Evolutionary conservation across 2,329 filamentous ascomycete genomes (phyloP).

Genomic region (Cylindrodendrum hubeiense): DNA sequence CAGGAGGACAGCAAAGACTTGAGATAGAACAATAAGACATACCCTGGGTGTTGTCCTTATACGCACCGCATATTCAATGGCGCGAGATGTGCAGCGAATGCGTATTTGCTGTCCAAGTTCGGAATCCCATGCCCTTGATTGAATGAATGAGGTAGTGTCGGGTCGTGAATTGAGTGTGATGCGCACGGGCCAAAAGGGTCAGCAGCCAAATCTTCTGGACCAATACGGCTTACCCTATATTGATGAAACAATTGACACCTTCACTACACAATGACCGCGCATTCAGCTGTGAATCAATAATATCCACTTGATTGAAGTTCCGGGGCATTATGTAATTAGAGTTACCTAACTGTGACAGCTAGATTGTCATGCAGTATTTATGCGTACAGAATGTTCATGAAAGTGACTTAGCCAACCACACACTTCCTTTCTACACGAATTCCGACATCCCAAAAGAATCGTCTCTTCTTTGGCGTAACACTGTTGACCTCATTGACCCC

Average conservation of each 20-base stretch:
- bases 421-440: too few relatives aligned
- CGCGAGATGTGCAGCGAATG: not conserved
- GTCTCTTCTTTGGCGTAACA: slow-evolving; percentile 33
- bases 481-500: slow-evolving; percentile 22
- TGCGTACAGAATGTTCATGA: too few relatives aligned
- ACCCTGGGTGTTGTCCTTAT: not conserved
- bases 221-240: too few relatives aligned
- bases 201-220: not conserved
- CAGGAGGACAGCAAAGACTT: not conserved
- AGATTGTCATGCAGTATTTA: not conserved
- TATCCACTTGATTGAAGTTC: too few relatives aligned
- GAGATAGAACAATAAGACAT: not conserved
- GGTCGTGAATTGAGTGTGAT: not conserved
- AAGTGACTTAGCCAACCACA: too few relatives aligned
- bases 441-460: slow-evolving; percentile 27
- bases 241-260: too few relatives aligned
- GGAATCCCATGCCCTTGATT: not conserved
- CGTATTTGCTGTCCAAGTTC: not conserved
- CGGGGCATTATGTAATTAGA: not conserved
- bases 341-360: not conserved
- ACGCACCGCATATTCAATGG: not conserved
- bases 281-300: too few relatives aligned
- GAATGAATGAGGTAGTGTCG: not conserved
- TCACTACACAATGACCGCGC: too few relatives aligned
- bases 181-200: not conserved